A percentile compares a stretch with the other conserved stretches of the same genome.
Conservation (phyloP, 2,329 filamentous ascomycete genomes). For the Ophiostoma tasmaniense region DNA sequence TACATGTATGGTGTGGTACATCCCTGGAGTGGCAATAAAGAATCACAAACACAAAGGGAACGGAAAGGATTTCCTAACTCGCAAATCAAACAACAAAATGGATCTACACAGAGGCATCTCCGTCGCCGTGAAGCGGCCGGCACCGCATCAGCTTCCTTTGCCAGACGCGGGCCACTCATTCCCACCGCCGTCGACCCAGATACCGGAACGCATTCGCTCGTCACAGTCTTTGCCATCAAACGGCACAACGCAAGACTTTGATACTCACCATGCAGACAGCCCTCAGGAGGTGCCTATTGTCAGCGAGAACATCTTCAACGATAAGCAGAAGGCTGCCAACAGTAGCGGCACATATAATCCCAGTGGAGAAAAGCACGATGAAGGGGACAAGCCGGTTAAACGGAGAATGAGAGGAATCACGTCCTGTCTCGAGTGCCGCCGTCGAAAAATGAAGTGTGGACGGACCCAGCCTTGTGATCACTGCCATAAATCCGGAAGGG, state of each 20-base stretch:
- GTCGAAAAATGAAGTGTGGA: conserved; percentile 71
- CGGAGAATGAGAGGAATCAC: conserved; percentile 59
- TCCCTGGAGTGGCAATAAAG: background rate
- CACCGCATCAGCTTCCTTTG: background rate
- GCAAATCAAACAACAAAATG: background rate
- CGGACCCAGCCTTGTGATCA: conserved; percentile 64
- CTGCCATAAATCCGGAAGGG: conserved; percentile 46
- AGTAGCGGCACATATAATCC: background rate
- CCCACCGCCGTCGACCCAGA: background rate
- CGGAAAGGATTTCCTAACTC: background rate
- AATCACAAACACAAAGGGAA: background rate
- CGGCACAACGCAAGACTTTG: background rate
- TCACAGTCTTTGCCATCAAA: background rate
- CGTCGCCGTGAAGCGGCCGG: background rate
- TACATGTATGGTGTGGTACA: background rate
- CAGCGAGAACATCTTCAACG: conserved; percentile 14
- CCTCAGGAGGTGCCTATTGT: conserved; percentile 16
- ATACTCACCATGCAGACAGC: conserved; percentile 8
- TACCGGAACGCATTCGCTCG: conserved; percentile 7
- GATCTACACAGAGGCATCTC: background rate
- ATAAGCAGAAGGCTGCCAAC: conserved; percentile 6
- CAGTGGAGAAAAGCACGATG: background rate
- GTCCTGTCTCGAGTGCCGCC: conserved; percentile 62
- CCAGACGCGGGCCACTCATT: conserved; percentile 1
- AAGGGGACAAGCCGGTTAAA: conserved; percentile 37